Percentiles rank a stretch among this genome's conserved stretches.
Evolutionary conservation across 2,329 filamentous ascomycete genomes (phyloP).

Genomic region (Fusarium concolor): DNA sequence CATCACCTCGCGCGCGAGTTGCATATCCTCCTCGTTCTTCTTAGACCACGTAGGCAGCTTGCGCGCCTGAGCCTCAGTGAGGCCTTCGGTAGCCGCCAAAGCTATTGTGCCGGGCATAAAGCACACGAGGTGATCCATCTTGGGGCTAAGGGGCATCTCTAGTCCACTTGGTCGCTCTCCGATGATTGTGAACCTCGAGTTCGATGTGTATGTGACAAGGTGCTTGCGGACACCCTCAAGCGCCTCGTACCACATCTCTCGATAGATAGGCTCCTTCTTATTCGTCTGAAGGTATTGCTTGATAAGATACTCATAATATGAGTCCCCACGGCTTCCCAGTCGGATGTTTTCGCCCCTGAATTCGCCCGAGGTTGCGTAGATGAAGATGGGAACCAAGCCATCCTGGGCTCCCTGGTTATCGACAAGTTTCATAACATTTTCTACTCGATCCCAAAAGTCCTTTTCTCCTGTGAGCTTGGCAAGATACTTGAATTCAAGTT

Average conservation of each 20-base stretch:
- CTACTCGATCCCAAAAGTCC: constrained; percentile 90
- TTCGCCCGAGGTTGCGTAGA: constrained; percentile 80
- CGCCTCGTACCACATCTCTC: constrained; percentile 92
- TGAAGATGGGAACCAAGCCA: constrained; percentile 91
- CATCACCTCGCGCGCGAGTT: constrained; percentile 88
- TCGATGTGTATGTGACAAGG: constrained; percentile 87
- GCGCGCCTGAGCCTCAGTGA: constrained; percentile 79
- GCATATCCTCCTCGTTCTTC: constrained; percentile 87
- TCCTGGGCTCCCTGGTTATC: constrained; percentile 84
- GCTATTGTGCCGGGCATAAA: constrained; percentile 98
- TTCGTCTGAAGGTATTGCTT: constrained; percentile 98
- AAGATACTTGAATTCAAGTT: constrained; percentile 97
- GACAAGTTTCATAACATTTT: constrained; percentile 91
- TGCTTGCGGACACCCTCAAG: constrained; percentile 89
- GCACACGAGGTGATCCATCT: constrained; percentile 98
- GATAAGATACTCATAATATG: constrained; percentile 98
- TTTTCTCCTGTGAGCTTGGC: constrained; percentile 94
- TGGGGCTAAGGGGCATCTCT: constrained; percentile 73
- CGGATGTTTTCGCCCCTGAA: constrained; percentile 90
- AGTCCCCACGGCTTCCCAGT: constrained; percentile 92
- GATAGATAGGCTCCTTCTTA: constrained; percentile 84
- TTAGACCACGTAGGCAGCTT: constrained; percentile 78
- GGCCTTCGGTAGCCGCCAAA: constrained; percentile 83
- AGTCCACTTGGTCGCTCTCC: constrained; percentile 86
- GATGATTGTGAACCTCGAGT: constrained; percentile 85